These are phyloP conservation scores for Simmondsia chinensis DNA, from an alignment of 148 eudicot genomes.

Conservation along the genomic window DNA sequence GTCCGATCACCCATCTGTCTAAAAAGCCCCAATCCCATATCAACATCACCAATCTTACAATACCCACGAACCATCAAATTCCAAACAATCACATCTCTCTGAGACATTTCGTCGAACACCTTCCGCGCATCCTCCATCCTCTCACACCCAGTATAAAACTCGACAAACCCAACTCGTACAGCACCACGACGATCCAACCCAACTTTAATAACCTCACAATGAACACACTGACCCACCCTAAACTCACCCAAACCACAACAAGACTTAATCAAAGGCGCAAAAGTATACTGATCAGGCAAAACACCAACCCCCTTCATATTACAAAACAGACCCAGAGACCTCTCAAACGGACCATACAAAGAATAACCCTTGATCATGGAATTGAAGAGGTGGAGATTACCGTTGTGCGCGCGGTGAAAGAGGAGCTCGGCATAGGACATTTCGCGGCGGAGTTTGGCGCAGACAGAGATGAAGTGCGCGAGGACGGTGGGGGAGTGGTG, in stretches of 20 bases:
- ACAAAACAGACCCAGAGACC: constrained; percentile 33
- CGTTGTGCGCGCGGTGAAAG: constrained; percentile 36
- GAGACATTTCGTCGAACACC: constrained; percentile 71
- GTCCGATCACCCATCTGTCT: constrained; percentile 52
- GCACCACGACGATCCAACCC: constrained; percentile 30
- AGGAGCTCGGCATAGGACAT: constrained; percentile 36
- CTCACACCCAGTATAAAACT: constrained; percentile 34
- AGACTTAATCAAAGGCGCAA: constrained; percentile 62
- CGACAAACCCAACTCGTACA: constrained; percentile 44
- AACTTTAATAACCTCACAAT: constrained; percentile 22
- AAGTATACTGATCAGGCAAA: constrained; percentile 60
- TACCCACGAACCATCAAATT: constrained; percentile 66
- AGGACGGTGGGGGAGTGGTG: constrained; percentile 60
- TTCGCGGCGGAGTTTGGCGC: constrained; percentile 24
- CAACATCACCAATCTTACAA: constrained; percentile 42
- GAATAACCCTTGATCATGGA: constrained; percentile 69
- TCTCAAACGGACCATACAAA: constrained; percentile 23
- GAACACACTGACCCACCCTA: constrained; percentile 35
- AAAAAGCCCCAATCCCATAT: constrained; percentile 40
- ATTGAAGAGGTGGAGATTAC: constrained; percentile 54
- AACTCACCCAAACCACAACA: constrained; percentile 38
- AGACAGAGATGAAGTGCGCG: constrained; percentile 63
- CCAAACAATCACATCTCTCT: constrained; percentile 55
- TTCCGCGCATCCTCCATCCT: constrained; percentile 40
- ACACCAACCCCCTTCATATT: constrained; percentile 40